These are phyloP conservation scores for Rhizomucor pusillus DNA, from an alignment of 371 early-diverging fungal species.

Conservation along the genomic window DNA sequence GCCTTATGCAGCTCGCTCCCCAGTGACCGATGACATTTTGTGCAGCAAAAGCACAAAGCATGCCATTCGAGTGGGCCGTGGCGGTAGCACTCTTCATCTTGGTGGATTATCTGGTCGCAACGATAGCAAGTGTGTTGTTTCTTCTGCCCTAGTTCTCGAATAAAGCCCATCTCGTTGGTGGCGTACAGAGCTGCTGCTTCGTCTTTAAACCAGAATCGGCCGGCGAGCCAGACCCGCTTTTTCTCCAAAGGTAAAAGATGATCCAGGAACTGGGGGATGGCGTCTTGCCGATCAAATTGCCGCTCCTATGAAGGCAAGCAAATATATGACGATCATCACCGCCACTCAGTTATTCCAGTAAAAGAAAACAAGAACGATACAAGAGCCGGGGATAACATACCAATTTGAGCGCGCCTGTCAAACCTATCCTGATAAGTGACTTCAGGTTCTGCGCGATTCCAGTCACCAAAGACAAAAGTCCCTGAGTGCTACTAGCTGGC, in stretches of 20 bases:
- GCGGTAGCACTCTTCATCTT: conserved; percentile 80
- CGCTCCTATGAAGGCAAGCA: conserved; percentile 38
- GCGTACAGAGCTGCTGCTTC: conserved; percentile 15
- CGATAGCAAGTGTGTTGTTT: conserved; percentile 69
- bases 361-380: background rate
- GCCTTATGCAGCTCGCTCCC: conserved; percentile 46
- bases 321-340: no score
- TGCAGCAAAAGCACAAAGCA: conserved; percentile 67
- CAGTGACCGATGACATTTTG: conserved; percentile 52
- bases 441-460: conserved; percentile 52
- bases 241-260: conserved; percentile 57
- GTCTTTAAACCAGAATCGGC: conserved; percentile 42
- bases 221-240: conserved; percentile 47
- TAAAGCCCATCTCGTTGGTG: no score
- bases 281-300: conserved; percentile 24
- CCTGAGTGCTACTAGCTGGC: conserved; percentile 76
- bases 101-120: conserved; percentile 70
- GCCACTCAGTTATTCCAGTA: background rate
- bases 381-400: no score
- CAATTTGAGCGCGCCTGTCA: conserved; percentile 82
- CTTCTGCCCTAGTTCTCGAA: no score
- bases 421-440: conserved; percentile 73
- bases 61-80: conserved; percentile 68
- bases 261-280: conserved; percentile 53
- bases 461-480: conserved; percentile 85